These are phyloP conservation scores for Saccharomyces hybrid DNA, from an alignment of 1,139 yeast species.

Conservation along the genomic window DNA sequence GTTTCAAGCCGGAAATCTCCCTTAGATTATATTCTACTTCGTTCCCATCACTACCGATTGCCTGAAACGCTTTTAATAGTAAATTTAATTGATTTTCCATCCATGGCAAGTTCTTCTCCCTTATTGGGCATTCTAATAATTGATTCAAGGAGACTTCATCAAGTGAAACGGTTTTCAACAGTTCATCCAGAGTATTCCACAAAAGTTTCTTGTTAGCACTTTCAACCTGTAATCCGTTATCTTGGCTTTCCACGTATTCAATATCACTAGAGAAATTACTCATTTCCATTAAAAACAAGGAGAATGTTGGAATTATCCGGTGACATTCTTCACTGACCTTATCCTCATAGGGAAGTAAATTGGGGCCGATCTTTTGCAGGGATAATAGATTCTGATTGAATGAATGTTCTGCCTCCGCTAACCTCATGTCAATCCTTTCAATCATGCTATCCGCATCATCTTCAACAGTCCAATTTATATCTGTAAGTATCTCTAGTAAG, in stretches of 20 bases:
- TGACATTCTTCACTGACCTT: constrained; percentile 53
- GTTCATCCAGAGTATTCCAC: constrained; percentile 59
- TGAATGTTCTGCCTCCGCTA: constrained; percentile 43
- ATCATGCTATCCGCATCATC: constrained; percentile 56
- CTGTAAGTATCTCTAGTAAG: constrained; percentile 49
- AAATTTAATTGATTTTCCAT: constrained; percentile 55
- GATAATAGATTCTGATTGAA: constrained; percentile 38
- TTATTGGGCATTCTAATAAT: constrained; percentile 43
- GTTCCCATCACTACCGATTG: constrained; percentile 45
- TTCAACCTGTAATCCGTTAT: constrained; percentile 77
- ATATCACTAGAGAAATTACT: constrained; percentile 61
- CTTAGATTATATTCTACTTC: constrained; percentile 44
- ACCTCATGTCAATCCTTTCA: constrained; percentile 47
- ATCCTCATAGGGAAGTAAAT: constrained; percentile 39
- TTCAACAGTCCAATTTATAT: constrained; percentile 61
- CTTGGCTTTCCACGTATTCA: constrained; percentile 62
- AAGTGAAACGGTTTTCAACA: constrained; percentile 62
- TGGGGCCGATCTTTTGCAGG: constrained; percentile 35
- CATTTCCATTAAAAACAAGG: constrained; percentile 51
- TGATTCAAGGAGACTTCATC: constrained; percentile 47
- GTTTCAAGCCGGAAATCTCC: constrained; percentile 65
- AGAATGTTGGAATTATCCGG: constrained; percentile 48
- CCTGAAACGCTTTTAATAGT: constrained; percentile 56
- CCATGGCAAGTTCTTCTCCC: constrained; percentile 40
- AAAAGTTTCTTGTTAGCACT: constrained; percentile 72